Base-by-base conservation (phyloP, 192 early-diverging fungal genomes). In the Kappamyces sp. region DNA sequence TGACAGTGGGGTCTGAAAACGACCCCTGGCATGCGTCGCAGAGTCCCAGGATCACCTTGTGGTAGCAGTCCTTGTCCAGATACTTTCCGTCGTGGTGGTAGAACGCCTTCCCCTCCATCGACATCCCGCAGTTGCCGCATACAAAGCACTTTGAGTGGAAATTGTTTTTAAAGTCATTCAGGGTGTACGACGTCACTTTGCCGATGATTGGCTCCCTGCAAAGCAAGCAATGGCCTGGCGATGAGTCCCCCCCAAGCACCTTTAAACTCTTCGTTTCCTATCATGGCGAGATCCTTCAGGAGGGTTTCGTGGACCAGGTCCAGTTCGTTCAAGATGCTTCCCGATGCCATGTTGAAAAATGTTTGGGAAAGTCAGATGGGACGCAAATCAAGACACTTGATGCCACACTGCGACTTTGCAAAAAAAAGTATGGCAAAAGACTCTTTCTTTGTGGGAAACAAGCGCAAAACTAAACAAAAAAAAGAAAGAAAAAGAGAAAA, bases 121-220 rank as follows among this genome's bases (percentile, higher is more conserved):
- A n/a, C 6, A 9, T 55, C 2, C 6, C 2, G 34, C 62, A 55
- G 8, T 35, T 30, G 30, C 41, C 30, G 5, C 62, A 64, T n/a
- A 36, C n/a, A 32, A 64, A 64, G 42, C 62, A 64, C 4, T 59
- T 38, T 39, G 47, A 15, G 42, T 57, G 60, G 49, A 61, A 61
- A 2, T 33, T 30, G 43, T n/a, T 40, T 2, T 41, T 33, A 11
- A 61, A 30, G 32, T 36, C 42, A 6, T 61, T 12, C 29, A 38
- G 14, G 32, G 60, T 61, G 50, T 61, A 61, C 29, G 15, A 35
- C 12, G 35, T 31, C 0, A 31, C 30, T 45, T 57, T 57, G 42
- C 47, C 37, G 38, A 57, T n/a, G 31, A 64, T 64, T 14, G 52
- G 45, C n/a, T 51, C 60, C 31, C 36, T 15, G 47, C 48, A 51